phyloP scores from a whole-genome alignment of 2,329 filamentous ascomycete genomes.

The Neonectria hederae region DNA sequence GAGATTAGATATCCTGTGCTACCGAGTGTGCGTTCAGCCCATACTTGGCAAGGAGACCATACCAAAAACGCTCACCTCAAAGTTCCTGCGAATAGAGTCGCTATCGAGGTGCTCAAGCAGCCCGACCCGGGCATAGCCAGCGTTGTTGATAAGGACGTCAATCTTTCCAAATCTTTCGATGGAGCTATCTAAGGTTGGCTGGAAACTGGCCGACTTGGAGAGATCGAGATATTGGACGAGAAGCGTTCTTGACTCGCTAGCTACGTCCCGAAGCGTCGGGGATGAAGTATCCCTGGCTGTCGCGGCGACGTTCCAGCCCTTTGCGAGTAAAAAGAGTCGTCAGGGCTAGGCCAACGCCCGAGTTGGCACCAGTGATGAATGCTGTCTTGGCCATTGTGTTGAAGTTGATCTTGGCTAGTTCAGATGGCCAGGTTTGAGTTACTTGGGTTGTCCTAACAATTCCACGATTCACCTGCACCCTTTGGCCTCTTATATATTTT shows the following conservation, averaged over 20 bases:
- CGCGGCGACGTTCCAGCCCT: slow-evolving; percentile 16
- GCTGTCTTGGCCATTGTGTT: slow-evolving; percentile 11
- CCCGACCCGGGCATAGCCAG: slow-evolving; percentile 23
- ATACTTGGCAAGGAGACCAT: slow-evolving; percentile 12
- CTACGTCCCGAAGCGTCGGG: neutral
- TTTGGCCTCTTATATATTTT: neutral
- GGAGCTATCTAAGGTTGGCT: slow-evolving; percentile 25
- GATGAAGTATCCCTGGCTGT: slow-evolving; percentile 5
- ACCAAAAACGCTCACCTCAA: slow-evolving; percentile 30
- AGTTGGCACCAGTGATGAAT: slow-evolving; percentile 25
- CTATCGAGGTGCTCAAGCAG: slow-evolving; percentile 22
- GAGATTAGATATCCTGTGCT: slow-evolving; percentile 18
- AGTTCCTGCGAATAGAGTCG: slow-evolving; percentile 19
- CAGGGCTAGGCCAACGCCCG: slow-evolving; percentile 18
- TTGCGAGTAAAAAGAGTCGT: slow-evolving; percentile 22
- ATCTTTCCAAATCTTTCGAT: slow-evolving; percentile 29
- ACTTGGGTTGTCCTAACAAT: neutral
- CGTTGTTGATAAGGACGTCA: slow-evolving; percentile 29
- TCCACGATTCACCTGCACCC: neutral
- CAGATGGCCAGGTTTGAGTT: neutral
- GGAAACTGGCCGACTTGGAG: slow-evolving; percentile 18
- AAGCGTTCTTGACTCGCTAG: neutral
- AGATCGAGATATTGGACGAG: slow-evolving; percentile 21
- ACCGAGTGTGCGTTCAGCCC: neutral
- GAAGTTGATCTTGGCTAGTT: neutral